A percentile compares a stretch with the other conserved stretches of the same genome.
Evolutionary conservation across 2,329 filamentous ascomycete genomes (phyloP).

Genomic region (Didymella sp.): DNA sequence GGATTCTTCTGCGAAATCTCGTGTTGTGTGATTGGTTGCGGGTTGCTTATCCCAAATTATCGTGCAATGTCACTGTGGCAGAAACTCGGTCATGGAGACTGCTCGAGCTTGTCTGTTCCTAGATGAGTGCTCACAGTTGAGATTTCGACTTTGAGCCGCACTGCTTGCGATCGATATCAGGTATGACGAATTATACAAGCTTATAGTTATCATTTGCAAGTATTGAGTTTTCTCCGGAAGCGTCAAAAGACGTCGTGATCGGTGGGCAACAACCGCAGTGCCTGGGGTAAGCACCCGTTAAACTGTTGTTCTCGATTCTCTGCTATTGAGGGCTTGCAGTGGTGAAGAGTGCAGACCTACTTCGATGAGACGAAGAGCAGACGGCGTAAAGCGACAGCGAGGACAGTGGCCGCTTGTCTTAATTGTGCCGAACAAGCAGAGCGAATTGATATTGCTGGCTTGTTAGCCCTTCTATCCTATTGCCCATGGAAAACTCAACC

Average conservation of each 20-base stretch:
- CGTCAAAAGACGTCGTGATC: neutral
- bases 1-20: neutral
- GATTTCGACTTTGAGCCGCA: neutral
- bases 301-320: neutral
- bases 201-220: neutral
- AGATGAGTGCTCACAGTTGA: neutral
- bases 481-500: too few species aligned
- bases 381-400: neutral
- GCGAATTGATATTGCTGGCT: neutral
- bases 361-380: neutral
- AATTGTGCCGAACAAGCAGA: neutral
- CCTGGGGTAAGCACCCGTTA: neutral
- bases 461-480: too few species aligned
- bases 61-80: too few species aligned
- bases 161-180: neutral
- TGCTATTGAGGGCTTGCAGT: neutral
- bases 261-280: neutral
- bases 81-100: too few species aligned
- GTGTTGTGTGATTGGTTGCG: neutral
- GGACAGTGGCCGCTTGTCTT: neutral
- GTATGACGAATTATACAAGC: neutral
- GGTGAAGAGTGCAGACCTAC: neutral
- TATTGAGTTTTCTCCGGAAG: neutral
- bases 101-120: neutral
- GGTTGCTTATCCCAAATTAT: too few species aligned